Percentiles rank a stretch among this genome's conserved stretches.
Evolutionary conservation across 1,284 basidiomycete genomes (phyloP).

Genomic region (Ustilago sp.): DNA sequence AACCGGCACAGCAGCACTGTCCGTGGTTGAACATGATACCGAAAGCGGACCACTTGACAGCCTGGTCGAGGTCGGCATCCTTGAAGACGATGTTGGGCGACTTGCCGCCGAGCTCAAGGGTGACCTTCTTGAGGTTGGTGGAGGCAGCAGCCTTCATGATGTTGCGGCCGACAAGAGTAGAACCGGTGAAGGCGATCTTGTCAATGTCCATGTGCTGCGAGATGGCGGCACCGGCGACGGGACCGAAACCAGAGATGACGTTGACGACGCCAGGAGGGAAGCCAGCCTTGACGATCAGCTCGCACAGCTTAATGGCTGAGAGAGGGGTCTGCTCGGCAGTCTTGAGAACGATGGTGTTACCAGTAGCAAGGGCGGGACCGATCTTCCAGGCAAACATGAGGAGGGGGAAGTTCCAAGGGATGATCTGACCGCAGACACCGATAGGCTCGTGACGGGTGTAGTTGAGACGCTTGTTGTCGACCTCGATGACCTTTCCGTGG

Average conservation of each 20-base stretch:
- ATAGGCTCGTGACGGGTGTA: slow-evolving; percentile 88
- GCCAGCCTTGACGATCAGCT: slow-evolving; percentile 82
- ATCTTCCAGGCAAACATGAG: slow-evolving; percentile 74
- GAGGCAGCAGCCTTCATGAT: slow-evolving; percentile 86
- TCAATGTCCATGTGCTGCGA: slow-evolving; percentile 76
- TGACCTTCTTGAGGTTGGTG: slow-evolving; percentile 85
- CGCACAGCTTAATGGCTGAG: slow-evolving; percentile 78
- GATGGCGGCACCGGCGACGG: slow-evolving; percentile 79
- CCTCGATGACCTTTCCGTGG: slow-evolving; percentile 83
- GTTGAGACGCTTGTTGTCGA: slow-evolving; percentile 78
- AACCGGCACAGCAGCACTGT: slow-evolving; percentile 76
- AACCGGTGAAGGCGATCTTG: slow-evolving; percentile 75
- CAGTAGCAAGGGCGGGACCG: slow-evolving; percentile 70
- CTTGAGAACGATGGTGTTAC: slow-evolving; percentile 71
- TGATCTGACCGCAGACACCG: slow-evolving; percentile 77
- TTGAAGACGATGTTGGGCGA: slow-evolving; percentile 86
- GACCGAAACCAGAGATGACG: slow-evolving; percentile 84
- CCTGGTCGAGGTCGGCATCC: slow-evolving; percentile 72
- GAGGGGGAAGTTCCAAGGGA: slow-evolving; percentile 78
- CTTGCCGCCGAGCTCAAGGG: slow-evolving; percentile 84
- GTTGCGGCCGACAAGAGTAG: slow-evolving; percentile 77
- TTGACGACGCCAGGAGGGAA: slow-evolving; percentile 79
- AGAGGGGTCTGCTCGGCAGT: slow-evolving; percentile 82
- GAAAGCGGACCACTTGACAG: slow-evolving; percentile 77
- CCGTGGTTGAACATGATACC: slow-evolving; percentile 79